phyloP scores from a whole-genome alignment of 495 filamentous ascomycete genomes.

The Penicillium argentinense region DNA sequence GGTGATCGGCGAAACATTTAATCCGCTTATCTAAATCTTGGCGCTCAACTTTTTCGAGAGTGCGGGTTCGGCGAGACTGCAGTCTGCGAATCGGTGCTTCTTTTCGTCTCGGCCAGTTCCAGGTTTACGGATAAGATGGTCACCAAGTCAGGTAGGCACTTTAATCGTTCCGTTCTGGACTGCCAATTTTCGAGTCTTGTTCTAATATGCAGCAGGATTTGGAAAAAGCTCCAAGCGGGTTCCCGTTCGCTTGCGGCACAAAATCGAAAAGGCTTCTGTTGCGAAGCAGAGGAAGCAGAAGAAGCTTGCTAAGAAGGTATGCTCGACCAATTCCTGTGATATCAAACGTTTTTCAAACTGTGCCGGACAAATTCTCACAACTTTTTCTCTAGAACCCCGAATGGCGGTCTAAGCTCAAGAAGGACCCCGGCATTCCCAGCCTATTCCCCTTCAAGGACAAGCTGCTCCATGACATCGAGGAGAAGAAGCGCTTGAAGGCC shows the following conservation, averaged over 20 bases:
- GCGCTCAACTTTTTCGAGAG: conserved; percentile 33
- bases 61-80: too few species aligned
- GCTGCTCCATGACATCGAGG: conserved; percentile 90
- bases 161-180: too few species aligned
- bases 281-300: conserved; percentile 86
- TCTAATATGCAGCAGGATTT: conserved; percentile 49
- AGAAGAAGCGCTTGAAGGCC: conserved; percentile 72
- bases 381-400: conserved; percentile 68
- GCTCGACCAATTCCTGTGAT: too few species aligned
- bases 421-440: conserved; percentile 96
- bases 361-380: conserved; percentile 2
- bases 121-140: conserved; percentile 41
- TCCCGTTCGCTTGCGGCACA: conserved; percentile 84
- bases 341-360: too few species aligned
- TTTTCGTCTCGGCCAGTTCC: conserved; percentile 7
- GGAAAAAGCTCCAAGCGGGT: conserved; percentile 92
- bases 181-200: too few species aligned
- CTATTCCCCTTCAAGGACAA: conserved; percentile 97
- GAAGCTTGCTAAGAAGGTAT: conserved; percentile 81
- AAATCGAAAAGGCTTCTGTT: conserved; percentile 91
- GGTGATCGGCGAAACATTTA: conserved; percentile 41
- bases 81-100: too few species aligned
- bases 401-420: conserved; percentile 91
- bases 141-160: conserved; percentile 51
- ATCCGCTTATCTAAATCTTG: conserved; percentile 50